These are phyloP conservation scores for Mycena galopus DNA, from an alignment of 768 basidiomycete species.

Conservation along the genomic window DNA sequence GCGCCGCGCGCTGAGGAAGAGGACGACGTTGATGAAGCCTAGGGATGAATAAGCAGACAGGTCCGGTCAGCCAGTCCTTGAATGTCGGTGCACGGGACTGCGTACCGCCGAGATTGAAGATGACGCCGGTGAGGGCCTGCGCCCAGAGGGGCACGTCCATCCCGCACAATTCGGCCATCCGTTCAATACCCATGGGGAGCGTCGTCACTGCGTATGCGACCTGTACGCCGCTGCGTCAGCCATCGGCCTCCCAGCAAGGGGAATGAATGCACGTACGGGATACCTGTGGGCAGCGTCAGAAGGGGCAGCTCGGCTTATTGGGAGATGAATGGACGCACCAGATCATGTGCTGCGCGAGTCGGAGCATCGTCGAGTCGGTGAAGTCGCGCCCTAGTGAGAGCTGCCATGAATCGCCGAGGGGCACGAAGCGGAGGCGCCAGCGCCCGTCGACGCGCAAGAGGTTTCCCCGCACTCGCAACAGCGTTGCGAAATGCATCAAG, in stretches of 20 bases:
- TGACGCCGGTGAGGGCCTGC: conserved; percentile 31
- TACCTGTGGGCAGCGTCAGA: conserved; percentile 37
- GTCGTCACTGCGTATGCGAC: conserved; percentile 40
- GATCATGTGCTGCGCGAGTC: conserved; percentile 44
- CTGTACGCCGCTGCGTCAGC: conserved; percentile 11
- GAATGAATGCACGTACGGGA: conserved; percentile 28
- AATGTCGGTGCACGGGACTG: neutral
- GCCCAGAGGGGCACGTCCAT: conserved; percentile 31
- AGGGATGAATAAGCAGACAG: neutral
- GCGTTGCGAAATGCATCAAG: conserved; percentile 42
- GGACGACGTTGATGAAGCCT: conserved; percentile 49
- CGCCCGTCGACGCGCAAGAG: conserved; percentile 37
- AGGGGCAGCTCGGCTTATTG: neutral
- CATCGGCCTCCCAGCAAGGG: neutral
- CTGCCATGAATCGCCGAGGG: conserved; percentile 42
- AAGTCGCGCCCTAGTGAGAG: conserved; percentile 44
- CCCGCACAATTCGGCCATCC: conserved; percentile 32
- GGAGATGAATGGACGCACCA: conserved; percentile 22
- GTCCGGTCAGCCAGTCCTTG: neutral
- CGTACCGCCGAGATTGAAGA: conserved; percentile 41
- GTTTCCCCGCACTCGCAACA: conserved; percentile 49
- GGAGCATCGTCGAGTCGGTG: conserved; percentile 44
- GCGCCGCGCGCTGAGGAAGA: conserved; percentile 43
- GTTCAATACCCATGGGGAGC: conserved; percentile 37
- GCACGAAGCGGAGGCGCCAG: conserved; percentile 41